Percentiles rank a stretch among this genome's conserved stretches.
phyloP scores from a whole-genome alignment of 2,329 filamentous ascomycete genomes.

The Ceratocystis cubensis region DNA sequence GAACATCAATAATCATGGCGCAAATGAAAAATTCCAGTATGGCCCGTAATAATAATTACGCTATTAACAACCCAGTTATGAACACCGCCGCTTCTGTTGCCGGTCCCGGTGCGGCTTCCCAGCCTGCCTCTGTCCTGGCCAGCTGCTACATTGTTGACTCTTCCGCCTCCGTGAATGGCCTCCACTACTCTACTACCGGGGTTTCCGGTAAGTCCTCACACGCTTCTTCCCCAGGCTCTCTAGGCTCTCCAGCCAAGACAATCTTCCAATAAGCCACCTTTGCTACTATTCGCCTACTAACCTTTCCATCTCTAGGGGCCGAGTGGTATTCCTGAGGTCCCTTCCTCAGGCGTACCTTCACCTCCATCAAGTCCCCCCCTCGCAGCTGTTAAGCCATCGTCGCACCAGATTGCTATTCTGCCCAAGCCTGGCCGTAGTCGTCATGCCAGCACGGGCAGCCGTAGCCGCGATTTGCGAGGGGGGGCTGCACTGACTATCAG shows the following conservation, averaged over 20 bases:
- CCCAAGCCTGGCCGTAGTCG: constrained; percentile 36
- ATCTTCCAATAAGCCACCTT: background rate
- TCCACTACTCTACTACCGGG: constrained; percentile 93
- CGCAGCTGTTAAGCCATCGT: constrained; percentile 52
- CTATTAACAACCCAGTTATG: constrained; percentile 42
- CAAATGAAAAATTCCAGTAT: constrained; percentile 59
- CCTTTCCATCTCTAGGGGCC: constrained; percentile 42
- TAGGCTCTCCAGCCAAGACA: background rate
- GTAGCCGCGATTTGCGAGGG: constrained; percentile 50
- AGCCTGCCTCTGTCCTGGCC: constrained; percentile 66
- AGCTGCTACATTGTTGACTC: constrained; percentile 79
- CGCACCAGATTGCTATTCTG: constrained; percentile 53
- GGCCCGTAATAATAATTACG: constrained; percentile 66
- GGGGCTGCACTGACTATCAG: constrained; percentile 93
- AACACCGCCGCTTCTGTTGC: constrained; percentile 27
- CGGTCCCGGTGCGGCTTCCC: too few species aligned
- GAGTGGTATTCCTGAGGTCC: constrained; percentile 95
- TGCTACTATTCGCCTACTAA: constrained; percentile 3
- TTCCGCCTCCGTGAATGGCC: constrained; percentile 60
- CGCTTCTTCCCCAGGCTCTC: background rate
- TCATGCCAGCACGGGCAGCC: constrained; percentile 26
- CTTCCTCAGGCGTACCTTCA: constrained; percentile 70
- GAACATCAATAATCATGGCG: constrained; percentile 38
- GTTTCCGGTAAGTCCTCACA: constrained; percentile 49
- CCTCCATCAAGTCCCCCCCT: constrained; percentile 82